Base-by-base conservation (phyloP, 495 filamentous ascomycete species). In the Parachaetomium inaequale region DNA sequence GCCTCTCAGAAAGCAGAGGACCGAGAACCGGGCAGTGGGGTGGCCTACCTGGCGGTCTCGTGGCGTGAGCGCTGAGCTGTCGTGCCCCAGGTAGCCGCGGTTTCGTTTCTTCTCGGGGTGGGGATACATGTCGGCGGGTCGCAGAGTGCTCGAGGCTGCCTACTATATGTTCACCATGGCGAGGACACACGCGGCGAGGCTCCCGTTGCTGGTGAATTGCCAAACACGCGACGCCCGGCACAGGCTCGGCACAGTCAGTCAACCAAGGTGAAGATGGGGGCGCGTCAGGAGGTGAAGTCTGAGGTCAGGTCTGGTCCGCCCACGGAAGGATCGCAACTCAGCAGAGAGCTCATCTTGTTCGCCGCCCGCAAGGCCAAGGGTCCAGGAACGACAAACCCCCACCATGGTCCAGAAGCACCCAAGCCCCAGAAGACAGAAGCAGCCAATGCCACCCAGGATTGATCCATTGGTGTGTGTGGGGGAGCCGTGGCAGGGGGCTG, bases 11-110 rank as follows among this genome's bases (percentile, higher is more conserved):
- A 21, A 40, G 21, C 26, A 11, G 4, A 52, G 1, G 32, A 10
- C 45, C 34, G 38, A 54, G 21, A n/a, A 17, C 46, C n/a, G 43
- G 38, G n/a, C 28, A 50, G 38, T 3, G 21, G 36, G 38, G 52
- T 36, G 17, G 19, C 60, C 59, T 65, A 47, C 70, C 68, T 69
- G 70, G 45, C 59, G 61, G 52, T 73, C 69, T 47, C 63, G 62
- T 25, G 67, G 55, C 15, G 70, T 28, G 1, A 74, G 62, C 26
- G 65, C 71, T 7, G 68, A 66, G 62, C 68, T 72, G 59, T 71
- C 68, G 43, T 60, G 51, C 26, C 70, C 70, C 28, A 72, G 57
- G 38, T 71, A 74, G 25, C 72, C 72, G 38, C 72, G 68, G 59
- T 74, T 74, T 36, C 53, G 38, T 25, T 53, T 64, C 49, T 61